Base-by-base conservation (phyloP, 2,329 filamentous ascomycete species). In the Trichoderma semiorbis region DNA sequence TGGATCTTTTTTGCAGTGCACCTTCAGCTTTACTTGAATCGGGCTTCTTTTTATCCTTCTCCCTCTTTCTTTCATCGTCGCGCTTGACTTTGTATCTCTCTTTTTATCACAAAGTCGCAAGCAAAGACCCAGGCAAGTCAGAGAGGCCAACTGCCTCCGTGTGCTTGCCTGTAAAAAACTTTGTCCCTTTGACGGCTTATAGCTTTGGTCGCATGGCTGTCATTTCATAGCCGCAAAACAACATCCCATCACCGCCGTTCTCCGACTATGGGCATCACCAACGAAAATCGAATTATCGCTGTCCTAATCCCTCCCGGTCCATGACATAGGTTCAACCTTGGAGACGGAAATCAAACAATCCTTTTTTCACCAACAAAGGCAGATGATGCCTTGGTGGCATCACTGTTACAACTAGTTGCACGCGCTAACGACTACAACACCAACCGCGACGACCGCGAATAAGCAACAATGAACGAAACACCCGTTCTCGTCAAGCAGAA, bases 401-500 rank as follows among this genome's bases (percentile, higher is more conserved):
- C 57, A 34, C 39, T 60, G 55, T 26, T 69, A 62, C 66, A 69
- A 36, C 66, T 69, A 69, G 55, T 50, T 36, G 39, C 39, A 69
- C 66, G 34, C 57, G 66, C 66, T 50, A 60, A 68, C 65, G 34
- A 67, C 64, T 24, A 69, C 55, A 32, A 47, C 18, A n/a, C 47
- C 21, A 68, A 61, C 58, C 69, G 43, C 70, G 67, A 66, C 57
- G 65, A 65, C 72, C 66, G 57, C 66, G 72, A 84, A 83, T 76
- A 82, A 85, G 73, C 71, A 78, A 78, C 71, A 66, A 83, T 83
- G 80, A 79, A 75, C 75, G 80, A 83, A 70, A 74, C 78, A 63
- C 77, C 78, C 14, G 75, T 78, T 67, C 75, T 81, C 43, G 74
- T 78, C 67, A 78, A 77, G 78, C 79, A 80, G 63, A 76, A 77